These are phyloP conservation scores for Globisporangium echinulatum DNA, from an alignment of 352 stramenopile species.

Conservation along the genomic window DNA sequence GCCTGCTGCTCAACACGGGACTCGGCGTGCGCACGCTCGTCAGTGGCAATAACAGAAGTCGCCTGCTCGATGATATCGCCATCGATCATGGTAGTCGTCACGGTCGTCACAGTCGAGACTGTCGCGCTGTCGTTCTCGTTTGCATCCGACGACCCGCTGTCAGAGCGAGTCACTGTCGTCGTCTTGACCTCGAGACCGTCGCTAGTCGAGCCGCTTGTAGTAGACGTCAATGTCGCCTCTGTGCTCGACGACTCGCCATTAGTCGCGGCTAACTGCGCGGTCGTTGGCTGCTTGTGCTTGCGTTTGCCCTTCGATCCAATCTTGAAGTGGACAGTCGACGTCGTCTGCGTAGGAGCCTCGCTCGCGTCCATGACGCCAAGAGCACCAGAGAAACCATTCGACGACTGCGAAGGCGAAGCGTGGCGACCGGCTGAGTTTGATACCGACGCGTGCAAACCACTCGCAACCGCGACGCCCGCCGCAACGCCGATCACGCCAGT, in stretches of 20 bases:
- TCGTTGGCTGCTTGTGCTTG: conserved; percentile 1
- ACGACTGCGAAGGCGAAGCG: not conserved
- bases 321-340: not conserved
- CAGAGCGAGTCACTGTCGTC: not conserved
- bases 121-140: too few species aligned
- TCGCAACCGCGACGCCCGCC: too few species aligned
- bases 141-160: too few species aligned
- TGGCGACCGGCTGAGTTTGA: too few species aligned
- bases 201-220: conserved; percentile 13
- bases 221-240: conserved; percentile 9
- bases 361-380: not conserved
- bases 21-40: too few species aligned
- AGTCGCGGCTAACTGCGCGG: not conserved
- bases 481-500: too few species aligned
- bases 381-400: not conserved
- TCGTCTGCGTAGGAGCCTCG: not conserved
- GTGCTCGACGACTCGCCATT: not conserved
- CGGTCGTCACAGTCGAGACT: too few species aligned
- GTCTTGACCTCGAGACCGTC: conserved; percentile 16
- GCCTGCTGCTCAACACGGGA: too few species aligned
- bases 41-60: too few species aligned
- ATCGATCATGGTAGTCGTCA: too few species aligned
- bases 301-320: conserved; percentile 3
- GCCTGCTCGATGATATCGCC: too few species aligned
- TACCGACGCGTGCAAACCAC: too few species aligned